Percentiles rank a stretch among this genome's conserved stretches.
These are phyloP conservation scores for Carex littledalei DNA, from an alignment of 176 grass and related monocot species.

Conservation along the genomic window DNA sequence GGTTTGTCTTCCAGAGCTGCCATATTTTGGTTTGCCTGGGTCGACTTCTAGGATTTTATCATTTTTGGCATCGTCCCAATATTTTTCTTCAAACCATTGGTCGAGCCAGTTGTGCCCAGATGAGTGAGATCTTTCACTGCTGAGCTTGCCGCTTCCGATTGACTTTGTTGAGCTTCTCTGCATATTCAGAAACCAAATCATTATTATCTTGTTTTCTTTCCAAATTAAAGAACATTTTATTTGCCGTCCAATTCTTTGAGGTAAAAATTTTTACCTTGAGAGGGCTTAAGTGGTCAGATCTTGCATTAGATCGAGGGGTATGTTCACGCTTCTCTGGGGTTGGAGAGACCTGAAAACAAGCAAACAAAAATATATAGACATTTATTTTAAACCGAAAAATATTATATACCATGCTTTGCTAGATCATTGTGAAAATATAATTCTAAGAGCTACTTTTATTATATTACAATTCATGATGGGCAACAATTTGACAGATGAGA, in stretches of 20 bases:
- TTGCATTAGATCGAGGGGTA: constrained; percentile 19
- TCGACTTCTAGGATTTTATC: constrained; percentile 92
- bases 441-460: neutral
- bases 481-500: neutral
- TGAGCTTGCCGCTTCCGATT: constrained; percentile 30
- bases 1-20: constrained; percentile 29
- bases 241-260: neutral
- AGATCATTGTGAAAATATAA: neutral
- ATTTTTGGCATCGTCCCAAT: constrained; percentile 78
- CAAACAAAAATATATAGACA: neutral
- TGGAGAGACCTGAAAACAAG: constrained; percentile 35
- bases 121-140: constrained; percentile 52
- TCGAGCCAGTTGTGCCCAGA: constrained; percentile 84
- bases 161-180: constrained; percentile 48
- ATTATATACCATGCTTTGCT: neutral
- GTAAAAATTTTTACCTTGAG: constrained; percentile 37
- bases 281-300: constrained; percentile 42
- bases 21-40: constrained; percentile 66
- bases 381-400: neutral
- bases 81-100: constrained; percentile 81
- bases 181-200: neutral
- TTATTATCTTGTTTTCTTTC: neutral
- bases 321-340: constrained; percentile 76
- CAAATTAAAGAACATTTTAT: neutral
- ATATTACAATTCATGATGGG: neutral